Percentiles rank a stretch among this genome's conserved stretches.
These are phyloP conservation scores for Plicaturopsis crispa DNA, from an alignment of 768 basidiomycete species.

Conservation along the genomic window DNA sequence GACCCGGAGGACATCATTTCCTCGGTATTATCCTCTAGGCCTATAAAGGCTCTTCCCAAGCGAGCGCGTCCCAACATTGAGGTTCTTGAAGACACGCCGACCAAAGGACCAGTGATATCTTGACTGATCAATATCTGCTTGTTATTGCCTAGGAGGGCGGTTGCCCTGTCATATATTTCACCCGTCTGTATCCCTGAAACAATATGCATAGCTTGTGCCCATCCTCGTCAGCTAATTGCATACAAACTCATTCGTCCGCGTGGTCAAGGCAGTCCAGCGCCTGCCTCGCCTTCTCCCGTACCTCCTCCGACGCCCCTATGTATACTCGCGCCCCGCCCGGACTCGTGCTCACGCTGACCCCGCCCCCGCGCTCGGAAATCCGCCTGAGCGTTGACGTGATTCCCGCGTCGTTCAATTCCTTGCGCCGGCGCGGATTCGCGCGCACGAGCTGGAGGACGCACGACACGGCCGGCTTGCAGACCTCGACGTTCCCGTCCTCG, in stretches of 20 bases:
- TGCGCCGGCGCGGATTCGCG: constrained; percentile 26
- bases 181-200: too few relatives aligned
- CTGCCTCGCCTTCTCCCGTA: constrained; percentile 44
- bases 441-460: constrained; percentile 53
- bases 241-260: too few relatives aligned
- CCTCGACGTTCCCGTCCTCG: constrained; percentile 48
- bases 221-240: too few relatives aligned
- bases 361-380: constrained; percentile 31
- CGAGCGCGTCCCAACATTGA: constrained; percentile 20
- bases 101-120: too few relatives aligned
- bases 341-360: constrained; percentile 13
- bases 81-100: too few relatives aligned
- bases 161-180: too few relatives aligned
- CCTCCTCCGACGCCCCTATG: constrained; percentile 54
- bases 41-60: constrained; percentile 40
- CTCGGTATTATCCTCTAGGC: constrained; percentile 31
- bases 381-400: constrained; percentile 35
- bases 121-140: too few relatives aligned
- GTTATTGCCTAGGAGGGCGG: too few relatives aligned
- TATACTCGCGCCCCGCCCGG: constrained; percentile 27
- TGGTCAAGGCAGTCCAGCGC: constrained; percentile 44
- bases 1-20: constrained; percentile 22
- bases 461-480: constrained; percentile 51
- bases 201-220: too few relatives aligned
- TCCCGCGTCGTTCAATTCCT: constrained; percentile 34